These are phyloP conservation scores for Xerocomellus amylosporus DNA, from an alignment of 768 basidiomycete species.

Conservation along the genomic window DNA sequence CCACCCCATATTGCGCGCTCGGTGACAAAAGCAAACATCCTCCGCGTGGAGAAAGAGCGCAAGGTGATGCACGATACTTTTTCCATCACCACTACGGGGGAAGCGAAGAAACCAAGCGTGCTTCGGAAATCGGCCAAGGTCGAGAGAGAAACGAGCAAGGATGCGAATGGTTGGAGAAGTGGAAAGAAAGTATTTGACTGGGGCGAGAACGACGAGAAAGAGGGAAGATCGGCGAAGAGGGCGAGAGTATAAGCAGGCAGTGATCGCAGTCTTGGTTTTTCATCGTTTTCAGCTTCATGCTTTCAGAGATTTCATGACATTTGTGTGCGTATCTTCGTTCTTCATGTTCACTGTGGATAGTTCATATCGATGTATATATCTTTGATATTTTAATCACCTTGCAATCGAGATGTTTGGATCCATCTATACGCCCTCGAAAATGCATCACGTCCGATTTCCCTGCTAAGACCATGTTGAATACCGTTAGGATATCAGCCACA, in stretches of 20 bases:
- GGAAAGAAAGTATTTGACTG: conserved; percentile 48
- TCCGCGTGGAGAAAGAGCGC: conserved; percentile 26
- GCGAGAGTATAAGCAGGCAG: conserved; percentile 4
- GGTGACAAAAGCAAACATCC: conserved; percentile 27
- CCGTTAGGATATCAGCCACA: too few species aligned
- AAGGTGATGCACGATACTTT: conserved; percentile 17
- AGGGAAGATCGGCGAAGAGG: conserved; percentile 16
- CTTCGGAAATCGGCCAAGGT: conserved; percentile 9
- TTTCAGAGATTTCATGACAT: conserved; percentile 6
- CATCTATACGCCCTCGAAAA: too few species aligned
- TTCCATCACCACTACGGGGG: neutral
- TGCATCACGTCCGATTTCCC: too few species aligned
- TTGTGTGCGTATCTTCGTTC: conserved; percentile 14
- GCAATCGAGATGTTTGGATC: neutral
- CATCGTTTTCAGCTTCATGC: conserved; percentile 2
- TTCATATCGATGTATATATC: neutral
- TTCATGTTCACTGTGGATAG: conserved; percentile 1
- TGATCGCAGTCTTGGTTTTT: neutral
- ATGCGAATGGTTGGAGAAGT: neutral
- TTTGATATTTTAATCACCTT: neutral
- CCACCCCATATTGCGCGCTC: conserved; percentile 32
- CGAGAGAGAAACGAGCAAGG: conserved; percentile 1
- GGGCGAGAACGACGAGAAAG: conserved; percentile 77
- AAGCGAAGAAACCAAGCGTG: conserved; percentile 29
- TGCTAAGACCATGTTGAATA: too few species aligned